Base-by-base conservation (phyloP, 257 asterid species). In the Salvia miltiorrhiza region DNA sequence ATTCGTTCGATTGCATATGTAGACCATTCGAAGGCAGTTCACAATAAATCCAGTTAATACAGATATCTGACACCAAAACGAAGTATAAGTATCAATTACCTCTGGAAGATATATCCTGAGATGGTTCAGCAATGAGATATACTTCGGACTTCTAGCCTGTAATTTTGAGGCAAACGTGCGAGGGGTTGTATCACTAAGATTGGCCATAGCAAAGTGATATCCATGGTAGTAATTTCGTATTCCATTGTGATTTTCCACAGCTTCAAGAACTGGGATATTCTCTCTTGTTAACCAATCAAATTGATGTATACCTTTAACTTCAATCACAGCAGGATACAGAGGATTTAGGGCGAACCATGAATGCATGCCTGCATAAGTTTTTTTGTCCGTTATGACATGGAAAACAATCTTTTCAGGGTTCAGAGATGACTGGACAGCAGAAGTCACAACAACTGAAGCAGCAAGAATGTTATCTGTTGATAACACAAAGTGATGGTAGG, bases 301-400 rank as follows among this genome's bases (percentile, higher is more conserved):
- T 74, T 90, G 97, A 84, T 94, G 99, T 72, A 90, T 78, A 35
- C 97, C 94, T 90, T 90, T 93, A 21, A 93, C 96, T 84, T 93
- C 99, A 74, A 93, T 79, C 65, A 88, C 82, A 64, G 97, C 99
- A 63, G 97, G 96, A 76, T 82, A 78, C 65, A 86, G 60, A 16
- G 95, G 82, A 83, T 93, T 89, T 79, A 93, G 71, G 33, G 99
- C 97, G 52, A 93, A 93, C 97, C 99, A 93, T 33, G 99, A 88
- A 79, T 93, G 99, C 97, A 93, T 93, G 81, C 93, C 97, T 21
- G 99, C 93, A 75, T 88, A 93, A 65, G 97, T 93, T 87, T 93
- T 93, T 85, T 93, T 93, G 88, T 93, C 97, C 7, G 97, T 94
- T 63, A 94, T 84, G 86, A 94, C 96, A 76, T 94, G 99, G 84